A percentile compares a stretch with the other conserved stretches of the same genome.
Conservation (phyloP, 805 yeast species). For the Vanderwaltozyma yarrowii region DNA sequence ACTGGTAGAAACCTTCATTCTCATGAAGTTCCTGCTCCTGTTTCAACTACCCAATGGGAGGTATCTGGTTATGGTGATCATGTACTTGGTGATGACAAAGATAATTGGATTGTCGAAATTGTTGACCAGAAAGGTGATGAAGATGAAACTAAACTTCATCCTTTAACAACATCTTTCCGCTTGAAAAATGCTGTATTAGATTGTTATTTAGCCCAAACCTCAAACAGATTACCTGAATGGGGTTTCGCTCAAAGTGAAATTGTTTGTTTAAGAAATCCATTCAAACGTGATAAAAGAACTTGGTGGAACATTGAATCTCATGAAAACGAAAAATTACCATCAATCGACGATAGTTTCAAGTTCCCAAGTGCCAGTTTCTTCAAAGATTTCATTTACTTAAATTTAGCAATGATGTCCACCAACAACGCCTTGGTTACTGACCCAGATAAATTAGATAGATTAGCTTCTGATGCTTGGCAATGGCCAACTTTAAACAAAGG, state of each 20-base stretch:
- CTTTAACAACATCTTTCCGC: constrained; percentile 67
- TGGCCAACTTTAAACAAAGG: constrained; percentile 77
- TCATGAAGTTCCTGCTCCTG: constrained; percentile 69
- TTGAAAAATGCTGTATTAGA: constrained; percentile 52
- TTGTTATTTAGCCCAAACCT: constrained; percentile 72
- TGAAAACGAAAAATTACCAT: constrained; percentile 51
- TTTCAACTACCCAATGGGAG: constrained; percentile 58
- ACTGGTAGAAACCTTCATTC: constrained; percentile 77
- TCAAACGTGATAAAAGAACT: constrained; percentile 67
- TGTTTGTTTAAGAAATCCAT: constrained; percentile 53
- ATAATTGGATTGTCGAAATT: constrained; percentile 85
- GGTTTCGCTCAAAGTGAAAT: constrained; percentile 81
- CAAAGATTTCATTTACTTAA: constrained; percentile 65
- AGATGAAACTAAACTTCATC: constrained; percentile 46
- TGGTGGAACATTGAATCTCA: constrained; percentile 85
- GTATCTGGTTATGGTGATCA: constrained; percentile 80
- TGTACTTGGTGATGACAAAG: constrained; percentile 65
- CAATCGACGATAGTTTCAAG: constrained; percentile 29
- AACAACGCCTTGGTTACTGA: constrained; percentile 78
- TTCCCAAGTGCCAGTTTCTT: constrained; percentile 69
- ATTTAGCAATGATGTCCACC: constrained; percentile 90
- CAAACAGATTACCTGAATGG: constrained; percentile 64
- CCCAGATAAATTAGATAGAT: constrained; percentile 57
- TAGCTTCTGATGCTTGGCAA: constrained; percentile 76
- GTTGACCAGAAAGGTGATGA: constrained; percentile 53